Percentiles rank a stretch among this genome's conserved stretches.
phyloP scores from a whole-genome alignment of 495 filamentous ascomycete genomes.

The Elasticomyces elasticus region DNA sequence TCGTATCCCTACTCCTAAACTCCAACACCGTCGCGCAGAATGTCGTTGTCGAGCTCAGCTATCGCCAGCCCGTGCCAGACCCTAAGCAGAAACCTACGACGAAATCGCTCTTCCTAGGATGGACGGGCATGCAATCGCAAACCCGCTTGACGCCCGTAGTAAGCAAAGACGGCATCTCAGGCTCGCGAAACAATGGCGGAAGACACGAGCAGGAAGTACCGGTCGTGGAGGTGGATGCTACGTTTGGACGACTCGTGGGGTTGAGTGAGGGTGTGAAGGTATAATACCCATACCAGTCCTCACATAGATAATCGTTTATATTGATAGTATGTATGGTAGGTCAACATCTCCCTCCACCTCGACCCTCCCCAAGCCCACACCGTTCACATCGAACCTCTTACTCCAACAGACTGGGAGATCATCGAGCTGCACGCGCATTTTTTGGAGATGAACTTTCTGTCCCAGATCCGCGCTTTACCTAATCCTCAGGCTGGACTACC shows the following conservation, averaged over 20 bases:
- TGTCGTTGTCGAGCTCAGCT: conserved; percentile 77
- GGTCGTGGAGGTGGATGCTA: conserved; percentile 78
- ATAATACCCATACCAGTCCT: too few species aligned
- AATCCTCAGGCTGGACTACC: conserved; percentile 58
- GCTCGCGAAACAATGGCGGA: conserved; percentile 21
- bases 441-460: conserved; percentile 83
- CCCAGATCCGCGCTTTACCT: conserved; percentile 84
- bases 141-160: conserved; percentile 57
- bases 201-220: conserved; percentile 59
- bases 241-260: conserved; percentile 74
- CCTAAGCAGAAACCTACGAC: conserved; percentile 29
- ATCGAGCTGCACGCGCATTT: conserved; percentile 95
- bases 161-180: conserved; percentile 38
- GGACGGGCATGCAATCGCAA: conserved; percentile 96
- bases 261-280: conserved; percentile 79
- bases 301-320: neutral
- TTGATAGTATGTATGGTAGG: conserved; percentile 32
- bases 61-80: conserved; percentile 23
- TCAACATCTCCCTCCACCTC: conserved; percentile 63
- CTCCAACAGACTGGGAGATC: conserved; percentile 93
- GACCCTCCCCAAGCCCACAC: conserved; percentile 86
- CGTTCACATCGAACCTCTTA: conserved; percentile 90
- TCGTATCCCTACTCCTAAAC: conserved; percentile 72
- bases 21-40: conserved; percentile 89
- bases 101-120: conserved; percentile 75